Evolutionary conservation across 768 basidiomycete genomes (phyloP), one percentile per base, ranked within the genome.

Genomic region (Naganishia vaughanmartiniae): DNA sequence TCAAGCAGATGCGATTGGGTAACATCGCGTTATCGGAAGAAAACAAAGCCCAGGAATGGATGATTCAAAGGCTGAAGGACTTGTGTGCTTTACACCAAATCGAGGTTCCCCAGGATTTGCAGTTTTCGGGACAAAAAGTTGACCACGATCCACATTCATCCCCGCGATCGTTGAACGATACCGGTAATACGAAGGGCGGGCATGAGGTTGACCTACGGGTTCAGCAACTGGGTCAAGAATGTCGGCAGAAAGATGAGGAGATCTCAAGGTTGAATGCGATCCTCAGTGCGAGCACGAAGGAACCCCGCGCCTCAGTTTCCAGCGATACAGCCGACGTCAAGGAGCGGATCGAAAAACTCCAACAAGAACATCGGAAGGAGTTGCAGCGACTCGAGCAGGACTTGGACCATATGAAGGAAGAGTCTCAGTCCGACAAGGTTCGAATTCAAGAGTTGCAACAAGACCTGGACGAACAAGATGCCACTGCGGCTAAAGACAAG

Each of bases 1-100:
- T 63, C n/a, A 63, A 63, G 60, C 36, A 63, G 33, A 63, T 63
- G 60, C 60, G 39, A 4, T 30, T 63, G 42, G 39, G 39, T 26
- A 63, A n/a, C 28, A 45, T 63, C 26, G 60, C 36, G 1, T 63
- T 63, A 28, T 42, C 39, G 42, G 36, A 45, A 45, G 60, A 63
- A 63, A 45, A 63, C 26, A 42, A 63, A 15, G 46, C 5, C 33
- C 36, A 42, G 11, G 42, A 45, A 39, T 42, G n/a, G 60, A 42
- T 28, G 21, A 63, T 42, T 6, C 36, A 63, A 12, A 45, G 28
- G 24, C 21, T 63, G 10, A 26, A 26, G 14, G 42, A 45, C 26
- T 63, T 36, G 60, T 63, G 60, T 24, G 24, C 9, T 9, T 45
- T 15, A 6, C 36, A 63, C 3, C 36, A 26, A 12, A 24, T 34